Evolutionary conservation across 495 filamentous ascomycete genomes (phyloP), one percentile per base, ranked within the genome.

Genomic region (Penicillium flavigenum): DNA sequence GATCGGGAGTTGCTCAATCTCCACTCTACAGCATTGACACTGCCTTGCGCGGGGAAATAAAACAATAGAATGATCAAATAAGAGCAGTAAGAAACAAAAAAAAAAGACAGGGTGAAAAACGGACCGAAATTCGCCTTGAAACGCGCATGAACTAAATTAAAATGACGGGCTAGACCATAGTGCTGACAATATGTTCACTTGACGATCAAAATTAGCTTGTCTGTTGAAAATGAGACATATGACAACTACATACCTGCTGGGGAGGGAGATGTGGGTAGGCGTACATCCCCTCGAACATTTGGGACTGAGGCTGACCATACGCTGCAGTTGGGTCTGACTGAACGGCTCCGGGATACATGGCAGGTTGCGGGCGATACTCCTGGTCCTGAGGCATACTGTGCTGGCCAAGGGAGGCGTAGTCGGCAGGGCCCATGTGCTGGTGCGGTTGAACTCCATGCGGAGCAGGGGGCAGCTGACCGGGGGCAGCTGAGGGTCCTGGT

Each of bases 271-370:
- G 79, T 36, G 87, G 81, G 72, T 90, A 94, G 32, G 82, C 72
- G 75, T 97, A 97, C 81, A 97, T 96, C 51, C 79, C 81, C 60
- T 92, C 89, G 67, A 93, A 96, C 83, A 96, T 94, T 62, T 85
- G 86, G 43, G 84, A 80, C 63, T 86, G 86, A 39, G 86, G 83
- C 52, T 92, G 88, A 41, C 84, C 87, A 69, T 93, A 92, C 26
- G 82, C 79, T 39, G 81, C 81, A 32, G 82, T 77, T 7, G 86
- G 87, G 47, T 87, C 87, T 24, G 84, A 76, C 61, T 88, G 90
- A 31, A 91, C 88, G 48, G 90, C 84, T 14, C 82, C 82, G 11
- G 85, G 78, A 72, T 96, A 97, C 83, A 96, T 91, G 47, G 79
- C 76, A 41, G 81, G 85, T 64, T 84, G 84, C 48, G 83, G 82